Base-by-base conservation (phyloP, 371 early-diverging fungal genomes). In the Funneliformis caledonium region DNA sequence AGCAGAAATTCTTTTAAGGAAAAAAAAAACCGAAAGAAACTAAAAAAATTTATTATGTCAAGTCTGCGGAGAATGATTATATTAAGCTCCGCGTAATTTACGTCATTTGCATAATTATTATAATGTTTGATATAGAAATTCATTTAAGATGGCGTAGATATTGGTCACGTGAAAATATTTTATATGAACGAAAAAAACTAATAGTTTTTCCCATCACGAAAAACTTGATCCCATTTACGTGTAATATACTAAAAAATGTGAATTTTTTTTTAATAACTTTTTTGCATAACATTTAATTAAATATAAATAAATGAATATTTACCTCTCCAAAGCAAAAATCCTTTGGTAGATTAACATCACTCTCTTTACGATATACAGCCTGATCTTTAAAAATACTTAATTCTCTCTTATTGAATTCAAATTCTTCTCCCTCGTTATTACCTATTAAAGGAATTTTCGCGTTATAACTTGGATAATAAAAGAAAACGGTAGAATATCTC, bases 191-290 rank as follows among this genome's bases (percentile, higher is more conserved):
- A 48, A 48, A 11, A 48, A 48, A 48, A 48, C 48, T 48, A 48
- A n/a, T n/a, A n/a, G n/a, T n/a, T n/a, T n/a, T n/a, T 33, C 22
- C n/a, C 65, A 26, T 22, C 33, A 4, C 74, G 74, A 59, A 52
- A 73, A n/a, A 77, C 77, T 77, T 77, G 77, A 77, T 77, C 65
- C 77, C 77, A 77, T 64, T 77, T 77, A 62, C 37, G 60, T 4
- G 61, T 33, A 77, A 77, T 77, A 31, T 77, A 77, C 45, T 77
- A 50, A 42, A 37, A 26, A 26, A 64, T 26, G 10, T n/a, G 7
- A 33, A 31, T 33, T 37, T 7, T 33, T 26, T 65, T 26, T 31
- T 26, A 65, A 65, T n/a, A n/a, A n/a, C n/a, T n/a, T n/a, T n/a
- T n/a, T n/a, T n/a, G n/a, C n/a, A n/a, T n/a, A n/a, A n/a, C n/a